These are phyloP conservation scores for Scheffersomyces titani DNA, from an alignment of 1,139 yeast genomes.

Conservation along the genomic window DNA sequence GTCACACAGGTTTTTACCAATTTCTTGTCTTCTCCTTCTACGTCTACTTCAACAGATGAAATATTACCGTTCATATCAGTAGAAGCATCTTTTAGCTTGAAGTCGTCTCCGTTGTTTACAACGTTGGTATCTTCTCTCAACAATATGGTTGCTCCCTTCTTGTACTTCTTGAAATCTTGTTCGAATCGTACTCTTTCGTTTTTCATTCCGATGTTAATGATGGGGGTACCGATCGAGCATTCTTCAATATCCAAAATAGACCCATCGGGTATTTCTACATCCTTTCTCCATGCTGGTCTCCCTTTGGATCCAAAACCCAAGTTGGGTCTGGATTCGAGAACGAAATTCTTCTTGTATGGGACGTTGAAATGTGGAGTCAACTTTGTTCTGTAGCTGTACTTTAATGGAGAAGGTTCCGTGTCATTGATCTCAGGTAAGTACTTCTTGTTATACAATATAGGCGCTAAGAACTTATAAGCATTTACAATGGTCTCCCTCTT, in stretches of 20 bases:
- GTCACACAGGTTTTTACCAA: conserved; percentile 59
- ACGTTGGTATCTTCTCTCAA: conserved; percentile 73
- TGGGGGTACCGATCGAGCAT: conserved; percentile 83
- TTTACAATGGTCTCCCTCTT: conserved; percentile 75
- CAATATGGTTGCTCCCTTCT: conserved; percentile 84
- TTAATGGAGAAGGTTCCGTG: conserved; percentile 80
- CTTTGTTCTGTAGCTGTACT: conserved; percentile 82
- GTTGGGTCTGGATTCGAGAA: conserved; percentile 55
- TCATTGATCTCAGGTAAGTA: conserved; percentile 57
- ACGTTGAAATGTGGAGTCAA: conserved; percentile 94
- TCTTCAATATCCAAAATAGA: conserved; percentile 86
- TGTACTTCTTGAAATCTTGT: conserved; percentile 54
- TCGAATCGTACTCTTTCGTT: conserved; percentile 63
- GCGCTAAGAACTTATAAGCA: conserved; percentile 81
- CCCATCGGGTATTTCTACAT: conserved; percentile 51
- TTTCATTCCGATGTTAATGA: conserved; percentile 72
- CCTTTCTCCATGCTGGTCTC: conserved; percentile 64
- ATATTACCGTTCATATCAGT: conserved; percentile 37
- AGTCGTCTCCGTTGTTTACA: conserved; percentile 13
- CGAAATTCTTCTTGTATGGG: conserved; percentile 53
- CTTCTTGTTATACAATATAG: conserved; percentile 32
- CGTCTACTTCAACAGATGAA: conserved; percentile 21
- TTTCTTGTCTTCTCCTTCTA: conserved; percentile 20
- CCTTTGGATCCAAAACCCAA: conserved; percentile 90
- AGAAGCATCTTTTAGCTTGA: conserved; percentile 42